These are phyloP conservation scores for Oryza nivara DNA, from an alignment of 176 grass and related monocot species.

Conservation along the genomic window DNA sequence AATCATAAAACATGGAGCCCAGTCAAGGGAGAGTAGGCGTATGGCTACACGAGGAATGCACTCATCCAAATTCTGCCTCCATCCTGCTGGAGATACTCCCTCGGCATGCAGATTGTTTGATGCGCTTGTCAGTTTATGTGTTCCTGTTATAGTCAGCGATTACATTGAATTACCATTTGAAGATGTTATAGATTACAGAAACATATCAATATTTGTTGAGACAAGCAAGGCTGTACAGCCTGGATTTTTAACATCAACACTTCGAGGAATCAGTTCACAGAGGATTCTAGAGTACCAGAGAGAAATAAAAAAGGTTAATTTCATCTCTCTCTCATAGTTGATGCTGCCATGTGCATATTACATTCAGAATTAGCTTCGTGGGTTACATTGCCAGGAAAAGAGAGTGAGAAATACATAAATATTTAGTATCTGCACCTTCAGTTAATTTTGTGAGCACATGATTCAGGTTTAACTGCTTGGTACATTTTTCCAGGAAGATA, in stretches of 20 bases:
- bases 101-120: slow-evolving; percentile 82
- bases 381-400: slow-evolving; percentile 19
- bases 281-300: slow-evolving; percentile 75
- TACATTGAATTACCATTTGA: slow-evolving; percentile 80
- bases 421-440: slow-evolving; percentile 47
- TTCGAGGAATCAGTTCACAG: slow-evolving; percentile 60
- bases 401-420: slow-evolving; percentile 59
- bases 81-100: slow-evolving; percentile 89
- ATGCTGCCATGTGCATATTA: slow-evolving; percentile 10
- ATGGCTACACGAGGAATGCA: slow-evolving; percentile 84
- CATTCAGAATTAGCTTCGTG: not conserved
- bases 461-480: not conserved
- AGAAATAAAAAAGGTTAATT: slow-evolving; percentile 85
- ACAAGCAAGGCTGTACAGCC: slow-evolving; percentile 71
- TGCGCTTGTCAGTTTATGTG: slow-evolving; percentile 78
- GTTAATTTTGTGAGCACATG: slow-evolving; percentile 7
- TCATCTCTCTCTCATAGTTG: slow-evolving; percentile 11
- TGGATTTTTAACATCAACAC: slow-evolving; percentile 64
- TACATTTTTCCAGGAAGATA: slow-evolving; percentile 23
- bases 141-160: slow-evolving; percentile 85
- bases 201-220: slow-evolving; percentile 83
- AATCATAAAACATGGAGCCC: slow-evolving; percentile 79
- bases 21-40: slow-evolving; percentile 78
- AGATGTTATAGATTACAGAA: slow-evolving; percentile 83
- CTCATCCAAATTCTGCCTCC: slow-evolving; percentile 90